Conservation (phyloP, 495 filamentous ascomycete species). For the Aspergillus affinis region DNA sequence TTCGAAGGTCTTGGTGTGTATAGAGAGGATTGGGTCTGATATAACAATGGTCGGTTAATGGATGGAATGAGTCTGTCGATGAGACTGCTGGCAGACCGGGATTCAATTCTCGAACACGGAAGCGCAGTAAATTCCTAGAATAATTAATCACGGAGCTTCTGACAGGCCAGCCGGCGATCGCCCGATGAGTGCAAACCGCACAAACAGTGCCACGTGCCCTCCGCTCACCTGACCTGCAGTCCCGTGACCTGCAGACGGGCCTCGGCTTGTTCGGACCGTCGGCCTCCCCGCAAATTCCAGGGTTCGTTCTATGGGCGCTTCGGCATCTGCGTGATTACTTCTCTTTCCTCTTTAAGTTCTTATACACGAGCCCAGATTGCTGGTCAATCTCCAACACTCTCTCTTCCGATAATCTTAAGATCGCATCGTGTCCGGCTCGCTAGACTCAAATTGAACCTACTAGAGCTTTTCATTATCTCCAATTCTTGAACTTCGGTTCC, state of each 20-base stretch:
- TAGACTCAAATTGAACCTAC: not conserved
- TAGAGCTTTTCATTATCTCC: not conserved
- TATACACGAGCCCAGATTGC: not conserved
- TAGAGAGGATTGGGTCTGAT: not conserved
- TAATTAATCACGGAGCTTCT: constrained; percentile 19
- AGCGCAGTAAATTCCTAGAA: constrained; percentile 5
- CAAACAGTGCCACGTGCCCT: constrained; percentile 16
- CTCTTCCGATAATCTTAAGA: not conserved
- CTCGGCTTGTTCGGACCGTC: constrained; percentile 31
- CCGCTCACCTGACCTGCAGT: constrained; percentile 14
- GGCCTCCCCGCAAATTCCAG: constrained; percentile 31
- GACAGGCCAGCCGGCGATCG: constrained; percentile 10
- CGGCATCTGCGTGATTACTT: not conserved
- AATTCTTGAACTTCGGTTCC: not conserved
- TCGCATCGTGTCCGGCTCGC: not conserved
- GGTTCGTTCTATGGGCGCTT: not conserved
- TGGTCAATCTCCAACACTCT: not conserved
- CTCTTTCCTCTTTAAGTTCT: not conserved
- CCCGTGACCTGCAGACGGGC: constrained; percentile 27
- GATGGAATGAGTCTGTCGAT: not conserved
- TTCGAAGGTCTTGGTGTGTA: not conserved
- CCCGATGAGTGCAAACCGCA: constrained; percentile 14
- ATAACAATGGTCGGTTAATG: not conserved
- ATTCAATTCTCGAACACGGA: not conserved
- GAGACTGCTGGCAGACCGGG: not conserved